phyloP scores from a whole-genome alignment of 805 yeast genomes.

The Pichia nakasei region DNA sequence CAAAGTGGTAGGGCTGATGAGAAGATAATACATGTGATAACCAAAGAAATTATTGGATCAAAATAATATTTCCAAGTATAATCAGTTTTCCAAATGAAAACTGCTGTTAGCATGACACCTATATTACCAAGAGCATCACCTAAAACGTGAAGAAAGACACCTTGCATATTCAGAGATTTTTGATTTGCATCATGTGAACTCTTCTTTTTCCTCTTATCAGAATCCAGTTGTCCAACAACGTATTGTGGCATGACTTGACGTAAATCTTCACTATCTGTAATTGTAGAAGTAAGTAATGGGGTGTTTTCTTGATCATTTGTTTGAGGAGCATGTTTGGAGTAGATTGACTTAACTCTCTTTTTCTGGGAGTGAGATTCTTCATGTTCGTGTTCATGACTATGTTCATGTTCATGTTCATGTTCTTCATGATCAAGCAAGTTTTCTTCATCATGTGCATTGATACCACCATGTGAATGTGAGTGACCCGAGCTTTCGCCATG shows the following conservation, averaged over 20 bases:
- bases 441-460: constrained; percentile 7
- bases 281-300: constrained; percentile 7
- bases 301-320: constrained; percentile 1
- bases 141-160: constrained; percentile 88
- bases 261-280: constrained; percentile 17
- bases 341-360: constrained; percentile 1
- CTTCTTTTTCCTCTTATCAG: constrained; percentile 9
- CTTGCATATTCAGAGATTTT: constrained; percentile 91
- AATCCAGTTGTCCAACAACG: constrained; percentile 19
- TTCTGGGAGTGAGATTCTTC: not conserved
- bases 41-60: constrained; percentile 79
- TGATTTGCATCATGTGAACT: constrained; percentile 12
- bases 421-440: constrained; percentile 3
- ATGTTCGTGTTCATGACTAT: constrained; percentile 1
- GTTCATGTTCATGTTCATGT: constrained; percentile 3
- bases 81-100: constrained; percentile 90
- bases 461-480: constrained; percentile 13
- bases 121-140: constrained; percentile 96
- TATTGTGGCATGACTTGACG: constrained; percentile 22
- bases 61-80: constrained; percentile 79
- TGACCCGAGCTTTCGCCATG: constrained; percentile 17
- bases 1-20: constrained; percentile 89
- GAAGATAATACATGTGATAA: constrained; percentile 83
- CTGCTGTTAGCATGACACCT: constrained; percentile 85
- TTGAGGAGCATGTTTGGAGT: not conserved